Base-by-base conservation (phyloP, 1,139 yeast genomes). In the Candida frijolesensis region DNA sequence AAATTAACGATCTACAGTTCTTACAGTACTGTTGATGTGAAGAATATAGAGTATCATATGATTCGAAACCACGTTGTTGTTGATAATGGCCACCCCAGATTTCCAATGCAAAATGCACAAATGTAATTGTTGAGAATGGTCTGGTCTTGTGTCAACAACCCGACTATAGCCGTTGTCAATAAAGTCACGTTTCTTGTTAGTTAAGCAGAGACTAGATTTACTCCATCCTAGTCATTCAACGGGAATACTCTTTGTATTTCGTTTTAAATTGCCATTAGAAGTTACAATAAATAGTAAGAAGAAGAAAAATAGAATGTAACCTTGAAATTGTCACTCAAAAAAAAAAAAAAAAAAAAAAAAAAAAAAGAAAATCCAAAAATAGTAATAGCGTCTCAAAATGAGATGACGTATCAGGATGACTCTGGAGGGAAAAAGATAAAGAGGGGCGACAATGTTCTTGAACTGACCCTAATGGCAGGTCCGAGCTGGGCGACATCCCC, bases 211-310 rank as follows among this genome's bases (percentile, higher is more conserved):
- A 35, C 11, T 15, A 12, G 4, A 7, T 12, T 25, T 25, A 25
- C 29, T 25, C 29, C 29, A 9, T 9, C 29, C 29, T 25, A 8
- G 10, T 25, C 29, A 25, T 25, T 25, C 29, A 25, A 25, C 8
- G 9, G 29, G 7, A 19, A 6, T 25, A 25, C 7, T 25, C 15
- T 11, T n/a, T 15, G 27, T 37, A n/a, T 18, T n/a, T 37, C 41
- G 41, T 37, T 37, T 15, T 37, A 37, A 18, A 22, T 37, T 37
- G 41, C 41, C 41, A 37, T 37, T 37, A 37, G 12, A 16, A 37
- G 14, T 19, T 19, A 19, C 22, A 19, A 19, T 19, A 19, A 19
- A 16, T 4, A 37, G 10, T 11, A 9, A 14, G 19, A 37, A 9
- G 12, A 12, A 37, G 4, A 12, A 37, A 37, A 37, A 15, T 34